These are phyloP conservation scores for Cryptococcus neoformans DNA, from an alignment of 1,284 basidiomycete species.

Conservation along the genomic window DNA sequence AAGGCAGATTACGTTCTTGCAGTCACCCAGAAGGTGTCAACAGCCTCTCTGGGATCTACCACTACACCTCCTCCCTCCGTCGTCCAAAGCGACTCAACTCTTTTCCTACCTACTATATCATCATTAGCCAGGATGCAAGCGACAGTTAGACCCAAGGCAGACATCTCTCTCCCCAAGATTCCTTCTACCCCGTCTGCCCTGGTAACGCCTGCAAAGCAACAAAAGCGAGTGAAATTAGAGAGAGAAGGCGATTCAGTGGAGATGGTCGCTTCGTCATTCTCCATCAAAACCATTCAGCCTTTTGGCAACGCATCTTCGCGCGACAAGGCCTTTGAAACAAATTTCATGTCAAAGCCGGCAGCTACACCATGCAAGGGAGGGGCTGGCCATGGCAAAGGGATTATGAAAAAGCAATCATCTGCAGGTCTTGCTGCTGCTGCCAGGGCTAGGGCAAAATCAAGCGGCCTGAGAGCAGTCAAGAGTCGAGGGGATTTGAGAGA, in stretches of 20 bases:
- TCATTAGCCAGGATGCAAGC: constrained; percentile 44
- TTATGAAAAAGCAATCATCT: neutral
- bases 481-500: constrained; percentile 20
- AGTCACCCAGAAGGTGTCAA: too few species aligned
- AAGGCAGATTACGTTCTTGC: too few species aligned
- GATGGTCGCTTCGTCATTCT: neutral
- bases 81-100: constrained; percentile 25
- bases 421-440: constrained; percentile 7
- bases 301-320: constrained; percentile 34
- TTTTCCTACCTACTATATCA: constrained; percentile 38
- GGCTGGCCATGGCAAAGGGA: neutral
- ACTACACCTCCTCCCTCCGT: neutral
- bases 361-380: neutral
- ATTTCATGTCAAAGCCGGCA: constrained; percentile 12
- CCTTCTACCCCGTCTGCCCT: constrained; percentile 4
- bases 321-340: constrained; percentile 21
- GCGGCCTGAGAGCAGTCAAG: constrained; percentile 27
- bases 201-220: neutral
- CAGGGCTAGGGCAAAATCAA: constrained; percentile 9
- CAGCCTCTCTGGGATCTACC: too few species aligned
- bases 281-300: constrained; percentile 13
- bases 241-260: neutral
- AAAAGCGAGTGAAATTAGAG: neutral
- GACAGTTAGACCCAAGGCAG: constrained; percentile 32
- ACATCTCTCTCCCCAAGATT: constrained; percentile 16